Evolutionary conservation across 73 alveolate species (phyloP).

Genomic region (Paramecium tetraurelia): DNA sequence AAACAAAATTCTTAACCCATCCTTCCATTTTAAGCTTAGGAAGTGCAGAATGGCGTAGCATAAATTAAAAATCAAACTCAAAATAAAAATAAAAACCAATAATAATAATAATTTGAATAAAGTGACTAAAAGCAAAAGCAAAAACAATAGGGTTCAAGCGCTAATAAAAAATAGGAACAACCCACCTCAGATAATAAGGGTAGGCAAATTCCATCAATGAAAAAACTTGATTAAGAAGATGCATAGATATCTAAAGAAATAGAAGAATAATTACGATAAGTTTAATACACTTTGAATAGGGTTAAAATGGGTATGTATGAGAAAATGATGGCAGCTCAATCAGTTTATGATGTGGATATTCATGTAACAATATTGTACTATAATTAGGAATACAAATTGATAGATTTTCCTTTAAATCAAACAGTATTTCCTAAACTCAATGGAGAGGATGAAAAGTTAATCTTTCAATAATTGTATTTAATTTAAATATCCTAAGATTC

Average conservation of each 20-base stretch:
- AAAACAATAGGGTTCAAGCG: neutral
- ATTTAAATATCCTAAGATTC: neutral
- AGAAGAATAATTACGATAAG: neutral
- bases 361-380: neutral
- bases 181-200: neutral
- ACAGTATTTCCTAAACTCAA: neutral
- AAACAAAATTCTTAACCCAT: neutral
- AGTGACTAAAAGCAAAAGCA: neutral
- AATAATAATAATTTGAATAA: neutral
- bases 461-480: conserved; percentile 1
- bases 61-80: neutral
- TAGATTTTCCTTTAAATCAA: neutral
- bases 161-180: neutral
- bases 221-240: neutral
- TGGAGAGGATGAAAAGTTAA: conserved; percentile 28
- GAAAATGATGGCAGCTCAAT: neutral
- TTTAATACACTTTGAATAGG: neutral
- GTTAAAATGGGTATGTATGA: neutral
- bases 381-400: conserved; percentile 1
- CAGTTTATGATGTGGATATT: neutral
- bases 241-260: neutral
- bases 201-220: neutral
- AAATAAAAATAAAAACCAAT: neutral
- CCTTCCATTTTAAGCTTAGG: neutral
- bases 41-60: neutral